Percentiles rank a stretch among this genome's conserved stretches.
These are phyloP conservation scores for Setaria viridis DNA, from an alignment of 202 grass and related monocot genomes.

Conservation along the genomic window DNA sequence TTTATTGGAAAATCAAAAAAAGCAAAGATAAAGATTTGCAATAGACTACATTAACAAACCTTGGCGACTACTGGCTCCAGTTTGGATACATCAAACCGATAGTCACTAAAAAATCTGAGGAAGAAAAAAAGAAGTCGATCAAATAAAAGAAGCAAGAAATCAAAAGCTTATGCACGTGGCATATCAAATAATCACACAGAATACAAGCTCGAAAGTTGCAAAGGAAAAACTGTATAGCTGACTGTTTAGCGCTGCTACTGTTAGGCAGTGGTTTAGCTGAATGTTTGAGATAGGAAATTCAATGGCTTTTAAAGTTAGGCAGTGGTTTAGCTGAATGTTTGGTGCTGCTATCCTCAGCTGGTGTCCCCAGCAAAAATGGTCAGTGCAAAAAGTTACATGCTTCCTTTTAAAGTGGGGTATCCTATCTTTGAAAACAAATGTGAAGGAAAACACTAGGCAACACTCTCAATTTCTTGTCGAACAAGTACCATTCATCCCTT, in stretches of 20 bases:
- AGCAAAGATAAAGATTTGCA: neutral
- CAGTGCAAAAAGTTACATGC: neutral
- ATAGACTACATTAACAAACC: conserved; percentile 54
- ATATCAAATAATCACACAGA: conserved; percentile 14
- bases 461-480: conserved; percentile 6
- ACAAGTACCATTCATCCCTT: no score
- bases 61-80: conserved; percentile 96
- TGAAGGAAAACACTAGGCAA: neutral
- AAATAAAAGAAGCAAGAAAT: conserved; percentile 36
- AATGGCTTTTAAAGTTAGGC: neutral
- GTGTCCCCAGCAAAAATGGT: neutral
- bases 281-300: neutral
- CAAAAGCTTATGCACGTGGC: conserved; percentile 1
- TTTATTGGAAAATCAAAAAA: conserved; percentile 7
- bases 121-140: conserved; percentile 7
- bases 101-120: conserved; percentile 83
- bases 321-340: neutral
- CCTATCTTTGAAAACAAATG: neutral
- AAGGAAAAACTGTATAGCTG: neutral
- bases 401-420: neutral
- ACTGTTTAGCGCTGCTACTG: neutral
- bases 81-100: conserved; percentile 90
- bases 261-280: neutral
- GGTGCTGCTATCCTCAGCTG: neutral
- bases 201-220: neutral